A percentile compares a stretch with the other conserved stretches of the same genome.
These are phyloP conservation scores for Rosa rugosa DNA, from an alignment of 306 rosid genomes.

Conservation along the genomic window DNA sequence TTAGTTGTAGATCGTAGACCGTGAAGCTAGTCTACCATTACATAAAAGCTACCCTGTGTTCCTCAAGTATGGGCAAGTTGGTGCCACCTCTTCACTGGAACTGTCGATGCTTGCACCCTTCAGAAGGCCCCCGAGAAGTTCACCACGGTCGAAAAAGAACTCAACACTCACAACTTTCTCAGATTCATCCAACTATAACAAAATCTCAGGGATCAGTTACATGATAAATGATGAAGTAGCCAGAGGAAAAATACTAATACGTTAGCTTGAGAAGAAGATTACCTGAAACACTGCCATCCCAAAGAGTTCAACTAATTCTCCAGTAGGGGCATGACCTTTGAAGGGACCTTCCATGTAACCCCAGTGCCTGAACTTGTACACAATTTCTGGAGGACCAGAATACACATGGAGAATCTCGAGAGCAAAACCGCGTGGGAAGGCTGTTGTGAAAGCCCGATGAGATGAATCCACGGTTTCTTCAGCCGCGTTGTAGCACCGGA, in stretches of 20 bases:
- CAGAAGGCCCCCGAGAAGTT: constrained; percentile 62
- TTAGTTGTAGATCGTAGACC: not conserved
- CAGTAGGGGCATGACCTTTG: constrained; percentile 63
- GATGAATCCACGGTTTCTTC: constrained; percentile 50
- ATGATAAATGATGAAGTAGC: not conserved
- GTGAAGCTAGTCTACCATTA: not conserved
- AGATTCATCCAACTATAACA: constrained; percentile 47
- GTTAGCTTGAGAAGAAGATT: not conserved
- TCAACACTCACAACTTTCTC: constrained; percentile 58
- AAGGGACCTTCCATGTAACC: constrained; percentile 75
- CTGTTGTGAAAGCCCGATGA: constrained; percentile 42
- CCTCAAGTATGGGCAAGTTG: constrained; percentile 49
- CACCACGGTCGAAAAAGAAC: constrained; percentile 62
- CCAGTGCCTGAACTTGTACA: constrained; percentile 77
- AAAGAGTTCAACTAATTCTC: constrained; percentile 45
- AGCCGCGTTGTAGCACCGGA: constrained; percentile 44
- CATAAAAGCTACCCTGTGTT: constrained; percentile 37
- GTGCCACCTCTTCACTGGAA: constrained; percentile 28
- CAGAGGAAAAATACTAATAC: not conserved
- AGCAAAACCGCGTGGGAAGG: constrained; percentile 72
- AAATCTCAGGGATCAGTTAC: not conserved
- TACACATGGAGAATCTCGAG: constrained; percentile 51
- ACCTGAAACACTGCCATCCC: constrained; percentile 62
- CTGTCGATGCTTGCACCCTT: constrained; percentile 42
- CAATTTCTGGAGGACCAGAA: constrained; percentile 56